phyloP scores from a whole-genome alignment of 2,329 filamentous ascomycete genomes.

The Dactylellina cionopaga region DNA sequence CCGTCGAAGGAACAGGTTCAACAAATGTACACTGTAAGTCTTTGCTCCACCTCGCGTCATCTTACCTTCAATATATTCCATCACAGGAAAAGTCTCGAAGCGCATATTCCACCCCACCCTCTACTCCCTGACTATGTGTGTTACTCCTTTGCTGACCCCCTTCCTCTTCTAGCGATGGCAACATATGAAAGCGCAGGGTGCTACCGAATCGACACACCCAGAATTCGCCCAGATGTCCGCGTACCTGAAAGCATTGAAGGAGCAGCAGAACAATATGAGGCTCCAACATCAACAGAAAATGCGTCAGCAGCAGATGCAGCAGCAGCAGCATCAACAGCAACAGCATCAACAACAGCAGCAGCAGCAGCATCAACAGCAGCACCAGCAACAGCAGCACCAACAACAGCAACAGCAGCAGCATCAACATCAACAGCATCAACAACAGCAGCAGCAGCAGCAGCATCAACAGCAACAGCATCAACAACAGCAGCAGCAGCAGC shows the following conservation, averaged over 20 bases:
- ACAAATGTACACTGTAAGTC: constrained; percentile 40
- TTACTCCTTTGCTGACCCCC: neutral
- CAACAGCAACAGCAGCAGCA: constrained; percentile 69
- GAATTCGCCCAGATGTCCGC: constrained; percentile 69
- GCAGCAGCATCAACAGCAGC: constrained; percentile 63
- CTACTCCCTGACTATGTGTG: neutral
- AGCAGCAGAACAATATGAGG: constrained; percentile 77
- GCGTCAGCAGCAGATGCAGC: too few relatives aligned
- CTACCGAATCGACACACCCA: constrained; percentile 79
- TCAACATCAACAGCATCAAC: constrained; percentile 66
- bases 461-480: constrained; percentile 64
- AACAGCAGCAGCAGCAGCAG: constrained; percentile 63
- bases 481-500: constrained; percentile 71
- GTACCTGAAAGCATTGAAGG: constrained; percentile 68
- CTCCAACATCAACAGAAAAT: constrained; percentile 69
- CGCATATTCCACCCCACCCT: neutral
- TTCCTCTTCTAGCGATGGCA: constrained; percentile 75
- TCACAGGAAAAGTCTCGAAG: neutral
- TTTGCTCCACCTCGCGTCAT: neutral
- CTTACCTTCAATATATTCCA: neutral
- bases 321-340: constrained; percentile 69
- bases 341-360: constrained; percentile 63
- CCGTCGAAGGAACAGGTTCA: constrained; percentile 40
- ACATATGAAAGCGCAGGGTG: constrained; percentile 85
- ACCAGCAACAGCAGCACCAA: constrained; percentile 65